These are phyloP conservation scores for Oemleria cerasiformis DNA, from an alignment of 306 rosid species.

Conservation along the genomic window DNA sequence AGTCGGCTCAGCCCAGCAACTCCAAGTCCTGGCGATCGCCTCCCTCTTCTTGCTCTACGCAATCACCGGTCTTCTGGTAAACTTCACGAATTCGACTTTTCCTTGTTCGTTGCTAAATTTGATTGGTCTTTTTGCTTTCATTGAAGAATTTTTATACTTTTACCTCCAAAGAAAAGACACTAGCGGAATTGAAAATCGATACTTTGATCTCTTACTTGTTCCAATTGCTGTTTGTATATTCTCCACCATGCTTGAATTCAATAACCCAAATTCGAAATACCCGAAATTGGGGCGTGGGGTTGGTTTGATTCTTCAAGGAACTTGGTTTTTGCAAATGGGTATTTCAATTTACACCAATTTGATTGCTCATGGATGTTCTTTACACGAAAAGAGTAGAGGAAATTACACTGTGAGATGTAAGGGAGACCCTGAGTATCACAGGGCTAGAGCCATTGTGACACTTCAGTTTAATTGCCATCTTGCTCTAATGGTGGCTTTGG, in stretches of 20 bases:
- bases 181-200: constrained; percentile 66
- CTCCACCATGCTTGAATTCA: constrained; percentile 46
- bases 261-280: constrained; percentile 31
- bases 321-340: constrained; percentile 83
- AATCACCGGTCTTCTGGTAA: constrained; percentile 34
- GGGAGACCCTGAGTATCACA: constrained; percentile 68
- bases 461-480: constrained; percentile 95
- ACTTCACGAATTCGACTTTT: constrained; percentile 18
- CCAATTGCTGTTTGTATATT: constrained; percentile 58
- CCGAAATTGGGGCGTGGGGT: constrained; percentile 62
- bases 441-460: constrained; percentile 90
- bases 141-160: constrained; percentile 65
- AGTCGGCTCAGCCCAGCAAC: constrained; percentile 65
- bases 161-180: constrained; percentile 75
- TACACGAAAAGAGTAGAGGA: constrained; percentile 63
- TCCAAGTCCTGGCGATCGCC: constrained; percentile 47
- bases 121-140: constrained; percentile 58
- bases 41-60: constrained; percentile 61
- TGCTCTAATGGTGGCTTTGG: constrained; percentile 51
- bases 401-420: constrained; percentile 69
- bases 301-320: constrained; percentile 69
- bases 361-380: constrained; percentile 60
- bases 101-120: constrained; percentile 42
- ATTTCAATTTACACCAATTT: constrained; percentile 51
- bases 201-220: constrained; percentile 65